Conservation (phyloP, 495 filamentous ascomycete species). For the Margaritispora aquatica region DNA sequence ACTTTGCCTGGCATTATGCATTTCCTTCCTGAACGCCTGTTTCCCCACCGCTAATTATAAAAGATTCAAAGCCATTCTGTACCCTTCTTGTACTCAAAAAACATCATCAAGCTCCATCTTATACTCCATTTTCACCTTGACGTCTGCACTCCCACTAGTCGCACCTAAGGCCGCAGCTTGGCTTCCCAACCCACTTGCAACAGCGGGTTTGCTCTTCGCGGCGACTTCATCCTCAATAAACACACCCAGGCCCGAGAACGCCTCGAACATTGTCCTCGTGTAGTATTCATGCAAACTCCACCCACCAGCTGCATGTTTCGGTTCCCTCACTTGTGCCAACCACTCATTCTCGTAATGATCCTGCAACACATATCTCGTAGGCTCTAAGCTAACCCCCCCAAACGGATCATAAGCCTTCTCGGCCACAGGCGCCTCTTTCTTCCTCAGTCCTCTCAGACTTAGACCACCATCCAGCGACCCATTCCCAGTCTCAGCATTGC, state of each 20-base stretch:
- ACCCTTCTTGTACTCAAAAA: constrained; percentile 18
- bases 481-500: constrained; percentile 22
- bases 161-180: constrained; percentile 25
- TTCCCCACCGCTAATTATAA: too few species aligned
- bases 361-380: constrained; percentile 64
- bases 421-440: constrained; percentile 49
- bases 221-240: constrained; percentile 73
- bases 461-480: constrained; percentile 33
- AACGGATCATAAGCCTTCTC: constrained; percentile 87
- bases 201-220: constrained; percentile 19
- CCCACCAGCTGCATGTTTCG: constrained; percentile 65
- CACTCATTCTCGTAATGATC: constrained; percentile 54
- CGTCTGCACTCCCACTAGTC: constrained; percentile 16
- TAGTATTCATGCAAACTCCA: constrained; percentile 80
- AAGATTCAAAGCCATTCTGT: too few species aligned
- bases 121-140: constrained; percentile 35
- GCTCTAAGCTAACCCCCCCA: constrained; percentile 60
- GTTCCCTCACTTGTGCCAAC: constrained; percentile 56
- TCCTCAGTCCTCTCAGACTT: constrained; percentile 72
- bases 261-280: constrained; percentile 72
- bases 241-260: constrained; percentile 81
- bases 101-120: constrained; percentile 42
- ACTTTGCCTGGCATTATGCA: not conserved
- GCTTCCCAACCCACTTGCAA: constrained; percentile 22
- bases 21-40: not conserved